Conservation (phyloP, 2,329 filamentous ascomycete genomes). For the Colletotrichum sp. region DNA sequence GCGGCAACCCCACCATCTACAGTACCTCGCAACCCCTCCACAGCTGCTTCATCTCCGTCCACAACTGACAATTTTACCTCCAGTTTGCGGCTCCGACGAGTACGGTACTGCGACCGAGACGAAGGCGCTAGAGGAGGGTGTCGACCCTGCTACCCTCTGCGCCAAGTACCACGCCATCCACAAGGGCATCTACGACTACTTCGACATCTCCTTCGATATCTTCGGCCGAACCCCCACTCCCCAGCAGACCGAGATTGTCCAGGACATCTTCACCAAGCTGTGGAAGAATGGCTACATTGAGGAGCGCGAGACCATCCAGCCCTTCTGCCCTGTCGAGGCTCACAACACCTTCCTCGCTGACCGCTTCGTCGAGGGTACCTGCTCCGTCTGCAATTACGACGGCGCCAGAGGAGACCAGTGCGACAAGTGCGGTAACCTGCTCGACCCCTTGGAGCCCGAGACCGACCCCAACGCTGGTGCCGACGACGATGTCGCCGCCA, state of each 20-base stretch:
- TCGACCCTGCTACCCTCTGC: conserved; percentile 84
- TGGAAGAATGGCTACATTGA: conserved; percentile 87
- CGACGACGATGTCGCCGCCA: conserved; percentile 33
- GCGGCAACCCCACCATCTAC: conserved; percentile 80
- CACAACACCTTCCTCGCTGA: conserved; percentile 83
- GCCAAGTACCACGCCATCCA: conserved; percentile 92
- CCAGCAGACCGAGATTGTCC: conserved; percentile 90
- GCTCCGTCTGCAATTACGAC: conserved; percentile 73
- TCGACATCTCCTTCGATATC: conserved; percentile 91
- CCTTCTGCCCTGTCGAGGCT: conserved; percentile 75
- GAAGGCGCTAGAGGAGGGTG: conserved; percentile 87
- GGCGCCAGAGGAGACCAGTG: conserved; percentile 76
- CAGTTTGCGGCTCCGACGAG: conserved; percentile 68
- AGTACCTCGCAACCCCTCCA: conserved; percentile 29
- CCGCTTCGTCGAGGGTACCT: conserved; percentile 82
- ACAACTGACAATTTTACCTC: neutral
- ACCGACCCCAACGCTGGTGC: conserved; percentile 34
- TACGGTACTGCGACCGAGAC: conserved; percentile 97
- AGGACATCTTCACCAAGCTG: conserved; percentile 88
- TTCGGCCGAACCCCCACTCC: conserved; percentile 91
- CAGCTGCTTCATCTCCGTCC: neutral
- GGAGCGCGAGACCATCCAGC: conserved; percentile 86
- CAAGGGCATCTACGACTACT: conserved; percentile 93
- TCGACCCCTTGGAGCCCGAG: conserved; percentile 70
- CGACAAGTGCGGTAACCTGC: conserved; percentile 69